These are phyloP conservation scores for Gaultheria prostrata DNA, from an alignment of 148 eudicot species.

Conservation along the genomic window DNA sequence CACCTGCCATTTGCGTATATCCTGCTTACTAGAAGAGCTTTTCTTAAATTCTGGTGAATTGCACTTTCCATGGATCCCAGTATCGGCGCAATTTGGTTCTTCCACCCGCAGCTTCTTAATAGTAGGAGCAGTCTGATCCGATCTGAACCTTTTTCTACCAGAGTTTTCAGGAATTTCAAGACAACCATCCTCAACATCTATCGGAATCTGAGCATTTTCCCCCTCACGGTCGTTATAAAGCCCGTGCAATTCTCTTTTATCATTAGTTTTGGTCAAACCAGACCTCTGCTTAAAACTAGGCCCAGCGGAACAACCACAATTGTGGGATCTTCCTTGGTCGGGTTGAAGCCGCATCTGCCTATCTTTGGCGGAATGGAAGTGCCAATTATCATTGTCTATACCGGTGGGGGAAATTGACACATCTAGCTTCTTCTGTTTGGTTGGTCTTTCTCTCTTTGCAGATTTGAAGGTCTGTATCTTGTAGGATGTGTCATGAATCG, in stretches of 20 bases:
- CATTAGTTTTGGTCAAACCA: constrained; percentile 33
- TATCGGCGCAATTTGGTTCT: constrained; percentile 15
- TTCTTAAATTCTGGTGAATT: constrained; percentile 26
- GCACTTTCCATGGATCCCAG: constrained; percentile 21
- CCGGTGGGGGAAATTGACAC: constrained; percentile 26
- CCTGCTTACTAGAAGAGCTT: constrained; percentile 9
- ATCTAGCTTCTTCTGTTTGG: constrained; percentile 32
- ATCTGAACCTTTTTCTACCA: constrained; percentile 34
- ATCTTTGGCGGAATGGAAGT: constrained; percentile 22
- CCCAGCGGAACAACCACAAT: constrained; percentile 23
- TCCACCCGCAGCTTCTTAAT: constrained; percentile 9
- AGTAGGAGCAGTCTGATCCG: constrained; percentile 19
- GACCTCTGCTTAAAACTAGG: constrained; percentile 29
- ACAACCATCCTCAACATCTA: constrained; percentile 27
- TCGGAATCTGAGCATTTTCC: constrained; percentile 13
- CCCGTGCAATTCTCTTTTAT: constrained; percentile 29
- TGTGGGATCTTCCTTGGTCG: constrained; percentile 22
- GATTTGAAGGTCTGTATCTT: constrained; percentile 18
- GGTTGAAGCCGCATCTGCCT: constrained; percentile 23
- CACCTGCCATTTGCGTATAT: constrained; percentile 19
- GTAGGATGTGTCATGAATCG: constrained; percentile 16
- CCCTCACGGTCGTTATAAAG: constrained; percentile 22
- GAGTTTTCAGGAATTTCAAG: constrained; percentile 27
- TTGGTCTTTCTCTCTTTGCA: constrained; percentile 29
- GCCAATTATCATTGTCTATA: constrained; percentile 24